Conservation (phyloP, 257 asterid genomes). For the Solanum pimpinellifolium region DNA sequence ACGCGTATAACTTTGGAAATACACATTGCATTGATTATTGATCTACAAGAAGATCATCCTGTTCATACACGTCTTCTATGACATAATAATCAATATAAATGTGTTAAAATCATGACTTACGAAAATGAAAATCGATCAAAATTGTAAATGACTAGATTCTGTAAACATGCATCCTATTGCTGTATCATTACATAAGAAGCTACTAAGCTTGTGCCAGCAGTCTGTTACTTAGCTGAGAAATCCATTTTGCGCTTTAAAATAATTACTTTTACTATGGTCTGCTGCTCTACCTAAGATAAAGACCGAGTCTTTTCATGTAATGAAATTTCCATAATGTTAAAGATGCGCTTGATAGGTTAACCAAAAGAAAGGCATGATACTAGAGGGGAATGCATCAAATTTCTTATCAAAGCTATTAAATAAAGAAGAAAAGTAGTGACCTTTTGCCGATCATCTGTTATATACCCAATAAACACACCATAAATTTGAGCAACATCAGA, state of each 20-base stretch:
- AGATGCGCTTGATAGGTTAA: background rate
- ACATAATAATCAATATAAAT: background rate
- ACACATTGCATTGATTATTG: background rate
- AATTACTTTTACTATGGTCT: background rate
- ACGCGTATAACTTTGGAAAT: background rate
- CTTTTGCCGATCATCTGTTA: constrained; percentile 54
- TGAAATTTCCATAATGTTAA: background rate
- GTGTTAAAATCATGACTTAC: background rate
- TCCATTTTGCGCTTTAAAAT: background rate
- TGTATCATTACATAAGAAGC: background rate
- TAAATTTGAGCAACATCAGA: constrained; percentile 42
- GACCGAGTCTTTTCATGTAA: background rate
- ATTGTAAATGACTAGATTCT: background rate
- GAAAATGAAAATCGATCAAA: background rate
- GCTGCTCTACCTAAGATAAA: background rate
- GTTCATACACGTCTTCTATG: background rate
- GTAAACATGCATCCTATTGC: background rate
- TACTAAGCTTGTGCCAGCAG: background rate
- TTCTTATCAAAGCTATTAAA: background rate
- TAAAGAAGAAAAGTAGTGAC: constrained; percentile 15
- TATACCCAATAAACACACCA: constrained; percentile 32
- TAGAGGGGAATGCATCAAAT: background rate
- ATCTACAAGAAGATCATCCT: background rate
- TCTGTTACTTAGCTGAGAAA: background rate
- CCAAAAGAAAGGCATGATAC: background rate